Percentiles rank a stretch among this genome's conserved stretches.
These are phyloP conservation scores for Neonectria magnoliae DNA, from an alignment of 2,329 filamentous ascomycete genomes.

Conservation along the genomic window DNA sequence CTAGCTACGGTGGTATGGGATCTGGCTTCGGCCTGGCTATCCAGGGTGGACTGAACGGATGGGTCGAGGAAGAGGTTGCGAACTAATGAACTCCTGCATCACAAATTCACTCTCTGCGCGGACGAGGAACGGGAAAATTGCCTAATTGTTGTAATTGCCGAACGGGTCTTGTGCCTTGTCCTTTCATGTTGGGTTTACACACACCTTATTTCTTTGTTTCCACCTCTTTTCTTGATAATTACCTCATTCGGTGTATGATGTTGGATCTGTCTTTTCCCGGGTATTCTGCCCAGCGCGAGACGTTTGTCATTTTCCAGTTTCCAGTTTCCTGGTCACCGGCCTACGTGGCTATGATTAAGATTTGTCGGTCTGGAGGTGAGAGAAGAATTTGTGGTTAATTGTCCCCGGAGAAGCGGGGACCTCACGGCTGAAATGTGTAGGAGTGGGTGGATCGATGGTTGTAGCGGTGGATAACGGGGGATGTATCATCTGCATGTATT, in stretches of 20 bases:
- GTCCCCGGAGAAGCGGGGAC: constrained; percentile 29
- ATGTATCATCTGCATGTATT: constrained; percentile 43
- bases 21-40: constrained; percentile 70
- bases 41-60: constrained; percentile 71
- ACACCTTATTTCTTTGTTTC: constrained; percentile 43
- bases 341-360: neutral
- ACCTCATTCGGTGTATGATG: constrained; percentile 46
- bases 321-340: neutral
- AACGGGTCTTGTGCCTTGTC: constrained; percentile 39
- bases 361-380: constrained; percentile 3
- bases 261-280: constrained; percentile 38
- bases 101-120: constrained; percentile 35
- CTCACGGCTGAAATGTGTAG: constrained; percentile 37
- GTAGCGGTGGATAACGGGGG: constrained; percentile 29
- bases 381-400: constrained; percentile 36
- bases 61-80: constrained; percentile 73
- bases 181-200: constrained; percentile 40
- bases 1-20: constrained; percentile 69
- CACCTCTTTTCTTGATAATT: constrained; percentile 45
- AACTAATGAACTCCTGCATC: constrained; percentile 55
- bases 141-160: constrained; percentile 57
- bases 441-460: constrained; percentile 26
- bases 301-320: constrained; percentile 6
- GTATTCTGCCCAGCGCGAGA: constrained; percentile 29
- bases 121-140: constrained; percentile 44